Conservation (phyloP, 164 flowering plant genomes). For the Vitis amurensis region DNA sequence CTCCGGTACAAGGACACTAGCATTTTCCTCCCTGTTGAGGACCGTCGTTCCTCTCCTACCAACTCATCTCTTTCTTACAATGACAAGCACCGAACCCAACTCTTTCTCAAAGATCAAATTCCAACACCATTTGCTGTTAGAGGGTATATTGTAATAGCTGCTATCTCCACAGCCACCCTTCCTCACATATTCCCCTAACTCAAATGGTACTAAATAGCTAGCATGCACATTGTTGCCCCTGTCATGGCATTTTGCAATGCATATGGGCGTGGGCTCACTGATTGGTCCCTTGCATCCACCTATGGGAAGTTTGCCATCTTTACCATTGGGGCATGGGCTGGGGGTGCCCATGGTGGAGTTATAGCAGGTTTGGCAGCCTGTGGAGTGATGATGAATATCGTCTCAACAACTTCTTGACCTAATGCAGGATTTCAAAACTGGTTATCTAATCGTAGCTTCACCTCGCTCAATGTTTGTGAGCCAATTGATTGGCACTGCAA, state of each 20-base stretch:
- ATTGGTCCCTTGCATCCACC: slow-evolving; percentile 52
- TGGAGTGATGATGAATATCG: slow-evolving; percentile 54
- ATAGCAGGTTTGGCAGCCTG: slow-evolving; percentile 51
- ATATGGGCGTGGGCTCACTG: slow-evolving; percentile 56
- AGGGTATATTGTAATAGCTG: slow-evolving; percentile 33
- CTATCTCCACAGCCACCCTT: slow-evolving; percentile 28
- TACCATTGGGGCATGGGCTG: slow-evolving; percentile 52
- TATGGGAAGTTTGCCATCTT: slow-evolving; percentile 53
- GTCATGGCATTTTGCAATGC: slow-evolving; percentile 54
- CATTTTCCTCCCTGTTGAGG: slow-evolving; percentile 17
- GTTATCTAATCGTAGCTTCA: slow-evolving; percentile 54
- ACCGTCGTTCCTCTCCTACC: slow-evolving; percentile 2
- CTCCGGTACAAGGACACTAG: slow-evolving; percentile 3
- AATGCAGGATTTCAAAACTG: slow-evolving; percentile 60
- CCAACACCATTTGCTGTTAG: slow-evolving; percentile 31
- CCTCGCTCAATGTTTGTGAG: slow-evolving; percentile 60
- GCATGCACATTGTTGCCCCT: slow-evolving; percentile 42
- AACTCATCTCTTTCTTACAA: slow-evolving; percentile 20
- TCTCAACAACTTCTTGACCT: slow-evolving; percentile 50
- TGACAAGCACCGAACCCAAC: slow-evolving; percentile 25
- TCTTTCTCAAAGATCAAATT: slow-evolving; percentile 43
- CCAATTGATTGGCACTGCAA: slow-evolving; percentile 50
- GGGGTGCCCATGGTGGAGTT: slow-evolving; percentile 42
- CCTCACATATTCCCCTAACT: slow-evolving; percentile 43
- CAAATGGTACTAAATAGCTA: slow-evolving; percentile 46